Evolutionary conservation across 805 yeast species (phyloP).

Genomic region (Candida succiphila): DNA sequence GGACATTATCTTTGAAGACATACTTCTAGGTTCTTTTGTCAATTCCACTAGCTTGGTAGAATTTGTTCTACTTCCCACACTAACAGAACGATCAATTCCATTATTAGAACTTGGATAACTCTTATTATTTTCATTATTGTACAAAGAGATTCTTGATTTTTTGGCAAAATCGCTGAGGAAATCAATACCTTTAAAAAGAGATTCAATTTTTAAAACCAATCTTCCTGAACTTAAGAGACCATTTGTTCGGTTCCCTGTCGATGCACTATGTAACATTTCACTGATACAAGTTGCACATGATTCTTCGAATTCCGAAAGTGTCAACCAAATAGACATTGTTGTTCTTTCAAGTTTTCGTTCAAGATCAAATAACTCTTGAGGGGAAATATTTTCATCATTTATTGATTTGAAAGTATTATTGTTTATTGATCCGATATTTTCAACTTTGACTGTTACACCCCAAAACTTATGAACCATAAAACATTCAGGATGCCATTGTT

Average conservation of each 20-base stretch:
- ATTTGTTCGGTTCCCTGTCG: slow-evolving; percentile 55
- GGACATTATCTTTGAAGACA: slow-evolving; percentile 84
- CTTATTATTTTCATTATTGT: slow-evolving; percentile 1
- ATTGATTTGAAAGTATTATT: slow-evolving; percentile 5
- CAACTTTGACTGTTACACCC: slow-evolving; percentile 73
- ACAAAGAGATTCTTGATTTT: slow-evolving; percentile 5
- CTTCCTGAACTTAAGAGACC: slow-evolving; percentile 66
- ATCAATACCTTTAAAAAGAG: slow-evolving; percentile 71
- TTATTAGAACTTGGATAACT: too few species aligned
- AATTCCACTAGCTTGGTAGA: slow-evolving; percentile 29
- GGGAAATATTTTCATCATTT: slow-evolving; percentile 26
- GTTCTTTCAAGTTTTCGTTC: slow-evolving; percentile 56
- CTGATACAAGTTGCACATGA: slow-evolving; percentile 82
- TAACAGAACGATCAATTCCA: slow-evolving; percentile 13
- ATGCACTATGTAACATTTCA: slow-evolving; percentile 80
- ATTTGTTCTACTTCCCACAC: slow-evolving; percentile 10
- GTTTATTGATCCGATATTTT: slow-evolving; percentile 37
- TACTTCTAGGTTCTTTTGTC: slow-evolving; percentile 65
- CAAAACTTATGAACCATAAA: slow-evolving; percentile 96
- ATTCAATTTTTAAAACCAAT: slow-evolving; percentile 63
- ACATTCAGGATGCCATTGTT: slow-evolving; percentile 99
- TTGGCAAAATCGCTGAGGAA: slow-evolving; percentile 18
- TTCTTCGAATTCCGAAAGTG: slow-evolving; percentile 83
- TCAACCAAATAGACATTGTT: slow-evolving; percentile 69
- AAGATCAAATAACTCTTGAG: slow-evolving; percentile 38